These are phyloP conservation scores for Fusarium keratoplasticum DNA, from an alignment of 2,329 filamentous ascomycete genomes.

Conservation along the genomic window DNA sequence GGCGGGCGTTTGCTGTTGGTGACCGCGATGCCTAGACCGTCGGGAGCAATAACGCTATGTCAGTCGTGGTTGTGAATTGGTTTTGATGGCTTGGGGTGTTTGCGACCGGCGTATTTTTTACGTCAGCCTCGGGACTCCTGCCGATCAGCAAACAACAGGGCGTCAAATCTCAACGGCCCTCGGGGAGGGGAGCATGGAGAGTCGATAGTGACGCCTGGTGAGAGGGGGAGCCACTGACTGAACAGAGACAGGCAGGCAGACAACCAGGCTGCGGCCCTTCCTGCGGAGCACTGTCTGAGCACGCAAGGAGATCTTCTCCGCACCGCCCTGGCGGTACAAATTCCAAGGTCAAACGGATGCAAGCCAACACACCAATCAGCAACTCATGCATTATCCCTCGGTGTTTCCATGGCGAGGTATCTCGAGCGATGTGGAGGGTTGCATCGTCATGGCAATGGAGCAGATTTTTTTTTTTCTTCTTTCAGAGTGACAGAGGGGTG, in stretches of 20 bases:
- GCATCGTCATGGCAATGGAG: conserved; percentile 22
- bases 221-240: not conserved
- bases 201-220: not conserved
- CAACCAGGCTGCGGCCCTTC: conserved; percentile 1
- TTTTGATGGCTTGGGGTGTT: not conserved
- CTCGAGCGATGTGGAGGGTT: conserved; percentile 32
- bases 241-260: not conserved
- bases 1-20: not conserved
- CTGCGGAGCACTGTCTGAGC: conserved; percentile 17
- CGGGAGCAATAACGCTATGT: not conserved
- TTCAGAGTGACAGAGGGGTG: conserved; percentile 16
- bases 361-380: conserved; percentile 30
- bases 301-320: conserved; percentile 24
- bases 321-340: conserved; percentile 13
- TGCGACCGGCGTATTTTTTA: not conserved
- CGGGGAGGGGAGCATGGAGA: not conserved
- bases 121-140: conserved; percentile 16
- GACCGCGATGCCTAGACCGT: not conserved
- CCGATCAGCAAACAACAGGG: conserved; percentile 14
- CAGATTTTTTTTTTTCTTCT: conserved; percentile 4
- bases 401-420: conserved; percentile 24
- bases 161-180: conserved; percentile 12
- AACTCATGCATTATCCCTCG: conserved; percentile 2
- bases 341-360: conserved; percentile 1
- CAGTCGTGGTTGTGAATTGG: not conserved